These are phyloP conservation scores for Aspergillus niger DNA, from an alignment of 2,329 filamentous ascomycete genomes.

Conservation along the genomic window DNA sequence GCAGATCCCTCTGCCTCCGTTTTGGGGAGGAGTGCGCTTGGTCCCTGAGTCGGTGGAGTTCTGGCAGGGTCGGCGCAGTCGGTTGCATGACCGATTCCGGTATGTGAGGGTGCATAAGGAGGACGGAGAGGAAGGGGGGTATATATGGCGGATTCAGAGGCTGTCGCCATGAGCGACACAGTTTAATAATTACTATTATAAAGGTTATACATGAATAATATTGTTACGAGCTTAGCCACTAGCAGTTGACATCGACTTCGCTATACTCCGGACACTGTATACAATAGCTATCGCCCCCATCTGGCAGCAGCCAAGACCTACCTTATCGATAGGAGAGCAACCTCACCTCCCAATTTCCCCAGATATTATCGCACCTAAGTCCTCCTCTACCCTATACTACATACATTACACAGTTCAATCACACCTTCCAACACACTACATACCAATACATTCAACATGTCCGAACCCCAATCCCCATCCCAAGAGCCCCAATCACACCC, in stretches of 20 bases:
- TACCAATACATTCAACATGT: not conserved
- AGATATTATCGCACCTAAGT: too few relatives aligned
- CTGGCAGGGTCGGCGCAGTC: slow-evolving; percentile 87
- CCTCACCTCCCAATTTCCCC: too few relatives aligned
- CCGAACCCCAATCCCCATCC: too few relatives aligned
- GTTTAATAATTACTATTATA: not conserved
- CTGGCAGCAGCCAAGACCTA: too few relatives aligned
- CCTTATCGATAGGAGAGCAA: too few relatives aligned
- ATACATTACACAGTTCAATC: not conserved
- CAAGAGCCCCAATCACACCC: not conserved
- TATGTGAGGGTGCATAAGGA: slow-evolving; percentile 74
- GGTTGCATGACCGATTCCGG: slow-evolving; percentile 90
- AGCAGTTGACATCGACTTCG: too few relatives aligned
- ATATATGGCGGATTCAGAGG: slow-evolving; percentile 43
- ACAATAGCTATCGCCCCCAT: too few relatives aligned
- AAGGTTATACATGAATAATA: not conserved
- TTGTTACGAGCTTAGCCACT: too few relatives aligned
- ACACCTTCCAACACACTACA: not conserved
- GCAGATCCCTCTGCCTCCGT: slow-evolving; percentile 83
- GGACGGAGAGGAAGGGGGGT: slow-evolving; percentile 43
- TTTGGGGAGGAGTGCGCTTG: slow-evolving; percentile 90
- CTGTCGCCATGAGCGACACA: slow-evolving; percentile 38
- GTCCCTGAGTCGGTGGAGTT: slow-evolving; percentile 89
- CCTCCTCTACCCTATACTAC: not conserved
- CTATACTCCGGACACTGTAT: too few relatives aligned